These are phyloP conservation scores for Plasmodium fragile DNA, from an alignment of 169 alveolate species.

Conservation along the genomic window DNA sequence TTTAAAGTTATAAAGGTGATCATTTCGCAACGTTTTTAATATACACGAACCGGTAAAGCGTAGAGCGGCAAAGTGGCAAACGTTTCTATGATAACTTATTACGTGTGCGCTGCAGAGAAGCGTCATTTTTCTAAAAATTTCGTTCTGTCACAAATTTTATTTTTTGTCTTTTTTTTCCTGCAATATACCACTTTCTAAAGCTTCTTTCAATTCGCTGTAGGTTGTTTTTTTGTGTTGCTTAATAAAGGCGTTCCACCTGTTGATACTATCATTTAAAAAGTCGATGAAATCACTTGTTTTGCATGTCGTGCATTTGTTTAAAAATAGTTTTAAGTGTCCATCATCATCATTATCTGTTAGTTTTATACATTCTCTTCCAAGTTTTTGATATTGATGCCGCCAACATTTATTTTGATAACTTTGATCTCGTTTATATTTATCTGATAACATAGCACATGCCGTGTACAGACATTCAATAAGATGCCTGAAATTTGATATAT, in stretches of 20 bases:
- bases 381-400: neutral
- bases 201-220: neutral
- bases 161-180: neutral
- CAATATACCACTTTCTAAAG: neutral
- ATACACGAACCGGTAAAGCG: neutral
- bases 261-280: neutral
- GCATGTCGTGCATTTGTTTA: neutral
- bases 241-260: neutral
- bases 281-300: neutral
- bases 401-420: neutral
- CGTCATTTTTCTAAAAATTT: neutral
- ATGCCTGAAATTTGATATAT: neutral
- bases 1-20: neutral
- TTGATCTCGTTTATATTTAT: neutral
- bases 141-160: neutral
- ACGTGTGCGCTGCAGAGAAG: neutral
- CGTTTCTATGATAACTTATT: neutral
- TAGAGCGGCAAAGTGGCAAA: neutral
- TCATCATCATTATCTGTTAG: neutral
- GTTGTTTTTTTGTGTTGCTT: neutral
- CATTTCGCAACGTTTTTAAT: neutral
- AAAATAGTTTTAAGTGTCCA: neutral
- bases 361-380: neutral
- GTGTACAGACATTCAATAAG: neutral
- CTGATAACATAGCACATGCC: neutral